phyloP scores from a whole-genome alignment of 176 grass and related monocot genomes.

The Chloris gayana region DNA sequence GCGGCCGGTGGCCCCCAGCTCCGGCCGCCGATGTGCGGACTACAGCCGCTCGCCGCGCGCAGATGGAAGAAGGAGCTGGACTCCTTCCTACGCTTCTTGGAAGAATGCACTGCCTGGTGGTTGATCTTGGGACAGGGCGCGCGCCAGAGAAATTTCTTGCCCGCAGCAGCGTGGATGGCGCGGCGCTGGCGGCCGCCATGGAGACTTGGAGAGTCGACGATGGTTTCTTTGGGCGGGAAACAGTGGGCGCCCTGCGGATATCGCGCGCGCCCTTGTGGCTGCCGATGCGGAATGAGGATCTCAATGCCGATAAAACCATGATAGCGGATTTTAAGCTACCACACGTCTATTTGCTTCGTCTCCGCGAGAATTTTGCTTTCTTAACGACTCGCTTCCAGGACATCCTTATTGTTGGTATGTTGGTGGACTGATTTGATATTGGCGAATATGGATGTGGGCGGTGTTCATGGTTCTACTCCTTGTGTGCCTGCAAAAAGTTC shows the following conservation, averaged over 20 bases:
- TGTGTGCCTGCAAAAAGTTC: too few species aligned
- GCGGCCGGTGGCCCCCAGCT: not conserved
- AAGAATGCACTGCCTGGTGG: constrained; percentile 7
- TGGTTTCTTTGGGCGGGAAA: constrained; percentile 19
- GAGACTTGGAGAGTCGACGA: not conserved
- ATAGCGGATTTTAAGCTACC: too few species aligned
- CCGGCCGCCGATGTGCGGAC: not conserved
- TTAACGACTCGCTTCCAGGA: too few species aligned
- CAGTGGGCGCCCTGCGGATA: constrained; percentile 7
- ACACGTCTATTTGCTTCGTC: not conserved
- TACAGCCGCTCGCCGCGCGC: not conserved
- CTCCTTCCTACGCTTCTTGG: not conserved
- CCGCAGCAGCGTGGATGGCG: constrained; percentile 23
- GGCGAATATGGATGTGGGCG: too few species aligned
- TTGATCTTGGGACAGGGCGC: not conserved
- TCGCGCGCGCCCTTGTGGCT: not conserved
- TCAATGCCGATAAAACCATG: not conserved
- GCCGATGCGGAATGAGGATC: constrained; percentile 13
- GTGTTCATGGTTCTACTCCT: too few species aligned
- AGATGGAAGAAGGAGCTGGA: not conserved
- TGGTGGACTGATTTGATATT: too few species aligned
- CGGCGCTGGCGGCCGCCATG: not conserved
- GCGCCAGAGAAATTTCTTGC: constrained; percentile 6
- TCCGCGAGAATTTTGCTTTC: not conserved
- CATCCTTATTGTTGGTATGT: too few species aligned